phyloP scores from a whole-genome alignment of 2,329 filamentous ascomycete genomes.

The Allantophomopsis cytisporea region DNA sequence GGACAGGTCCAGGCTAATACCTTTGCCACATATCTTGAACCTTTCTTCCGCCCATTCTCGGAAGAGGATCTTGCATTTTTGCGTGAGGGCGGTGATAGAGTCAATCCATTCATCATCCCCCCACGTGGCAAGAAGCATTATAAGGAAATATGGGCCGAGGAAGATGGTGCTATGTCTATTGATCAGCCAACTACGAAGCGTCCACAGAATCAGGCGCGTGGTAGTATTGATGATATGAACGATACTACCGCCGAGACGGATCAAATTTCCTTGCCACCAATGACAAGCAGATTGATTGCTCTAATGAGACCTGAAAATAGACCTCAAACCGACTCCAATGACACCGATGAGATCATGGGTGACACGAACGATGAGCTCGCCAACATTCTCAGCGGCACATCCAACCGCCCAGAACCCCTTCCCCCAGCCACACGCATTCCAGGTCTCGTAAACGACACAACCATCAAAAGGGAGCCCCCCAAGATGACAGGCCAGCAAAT shows the following conservation, averaged over 20 bases:
- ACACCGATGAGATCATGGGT: conserved; percentile 35
- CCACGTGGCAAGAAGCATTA: conserved; percentile 77
- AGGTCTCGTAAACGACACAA: conserved; percentile 61
- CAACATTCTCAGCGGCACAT: conserved; percentile 10
- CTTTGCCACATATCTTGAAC: conserved; percentile 85
- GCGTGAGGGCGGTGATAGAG: conserved; percentile 76
- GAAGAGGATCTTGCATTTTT: conserved; percentile 93
- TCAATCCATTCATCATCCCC: conserved; percentile 74
- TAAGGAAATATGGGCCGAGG: conserved; percentile 83
- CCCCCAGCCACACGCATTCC: conserved; percentile 69
- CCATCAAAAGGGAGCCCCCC: conserved; percentile 63
- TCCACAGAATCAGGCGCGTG: conserved; percentile 69
- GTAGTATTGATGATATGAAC: conserved; percentile 73
- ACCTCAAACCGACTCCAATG: conserved; percentile 40
- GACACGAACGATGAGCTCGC: conserved; percentile 23
- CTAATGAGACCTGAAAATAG: conserved; percentile 68
- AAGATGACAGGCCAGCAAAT: conserved; percentile 77
- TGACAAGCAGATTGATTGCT: conserved; percentile 70
- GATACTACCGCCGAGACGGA: conserved; percentile 83
- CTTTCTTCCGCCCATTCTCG: conserved; percentile 76
- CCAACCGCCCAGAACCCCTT: conserved; percentile 16
- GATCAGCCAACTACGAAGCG: conserved; percentile 48
- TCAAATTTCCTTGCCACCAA: conserved; percentile 74
- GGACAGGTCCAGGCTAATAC: conserved; percentile 91
- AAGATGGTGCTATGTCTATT: conserved; percentile 69